Evolutionary conservation across 129 eudicot genomes (phyloP).

Genomic region (Saussurea involucrata): DNA sequence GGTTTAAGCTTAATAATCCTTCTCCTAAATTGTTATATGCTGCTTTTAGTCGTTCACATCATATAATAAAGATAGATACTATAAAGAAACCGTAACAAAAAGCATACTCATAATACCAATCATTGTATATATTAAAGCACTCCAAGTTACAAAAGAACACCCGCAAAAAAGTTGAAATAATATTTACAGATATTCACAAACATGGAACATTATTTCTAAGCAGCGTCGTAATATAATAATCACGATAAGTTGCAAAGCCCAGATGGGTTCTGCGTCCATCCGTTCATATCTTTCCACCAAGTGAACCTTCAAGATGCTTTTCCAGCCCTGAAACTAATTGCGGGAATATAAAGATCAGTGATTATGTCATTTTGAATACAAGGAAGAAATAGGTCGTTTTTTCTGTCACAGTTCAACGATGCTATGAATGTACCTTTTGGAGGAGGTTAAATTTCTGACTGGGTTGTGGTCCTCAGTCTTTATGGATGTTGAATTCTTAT

Average conservation of each 20-base stretch:
- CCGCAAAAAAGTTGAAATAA: neutral
- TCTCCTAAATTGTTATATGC: neutral
- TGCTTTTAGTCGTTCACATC: neutral
- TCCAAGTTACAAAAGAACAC: constrained; percentile 20
- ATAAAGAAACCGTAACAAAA: neutral
- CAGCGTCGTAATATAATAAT: constrained; percentile 3
- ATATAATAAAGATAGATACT: neutral
- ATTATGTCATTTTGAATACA: neutral
- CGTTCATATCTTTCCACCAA: constrained; percentile 16
- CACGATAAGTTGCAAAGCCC: constrained; percentile 23
- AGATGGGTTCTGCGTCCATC: neutral
- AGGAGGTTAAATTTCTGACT: constrained; percentile 33
- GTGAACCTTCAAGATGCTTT: constrained; percentile 22
- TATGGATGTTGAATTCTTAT: constrained; percentile 36
- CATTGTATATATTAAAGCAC: constrained; percentile 6
- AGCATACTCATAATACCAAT: neutral
- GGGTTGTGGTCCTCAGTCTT: constrained; percentile 45
- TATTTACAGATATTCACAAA: constrained; percentile 7
- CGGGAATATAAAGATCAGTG: neutral
- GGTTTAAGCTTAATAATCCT: neutral
- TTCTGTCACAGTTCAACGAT: neutral
- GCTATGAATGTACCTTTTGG: constrained; percentile 38
- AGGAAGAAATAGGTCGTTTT: neutral
- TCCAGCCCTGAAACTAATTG: constrained; percentile 22
- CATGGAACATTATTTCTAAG: constrained; percentile 1